These are phyloP conservation scores for Pinus tabuliformis DNA, from an alignment of 75 land plant genomes.

Conservation along the genomic window DNA sequence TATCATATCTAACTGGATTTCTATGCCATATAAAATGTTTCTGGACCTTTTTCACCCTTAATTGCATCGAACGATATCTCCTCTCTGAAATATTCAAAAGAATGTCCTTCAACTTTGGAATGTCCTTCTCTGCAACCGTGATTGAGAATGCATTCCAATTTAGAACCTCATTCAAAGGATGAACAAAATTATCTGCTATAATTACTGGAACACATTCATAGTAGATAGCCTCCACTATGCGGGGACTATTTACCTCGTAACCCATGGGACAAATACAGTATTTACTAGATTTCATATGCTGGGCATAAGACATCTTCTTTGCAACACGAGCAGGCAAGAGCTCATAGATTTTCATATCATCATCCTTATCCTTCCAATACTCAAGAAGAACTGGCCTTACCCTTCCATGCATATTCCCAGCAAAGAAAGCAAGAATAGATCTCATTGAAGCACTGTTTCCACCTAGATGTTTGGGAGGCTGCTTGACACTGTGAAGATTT, in stretches of 20 bases:
- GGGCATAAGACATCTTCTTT: conserved; percentile 31
- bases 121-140: conserved; percentile 65
- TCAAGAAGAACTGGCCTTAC: conserved; percentile 64
- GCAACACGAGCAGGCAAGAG: conserved; percentile 24
- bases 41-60: conserved; percentile 57
- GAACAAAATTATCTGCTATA: conserved; percentile 73
- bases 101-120: conserved; percentile 69
- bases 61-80: conserved; percentile 53
- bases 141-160: conserved; percentile 79
- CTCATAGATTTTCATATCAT: conserved; percentile 49
- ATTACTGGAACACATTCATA: conserved; percentile 68
- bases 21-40: conserved; percentile 75
- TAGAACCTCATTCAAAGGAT: conserved; percentile 61
- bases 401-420: conserved; percentile 76
- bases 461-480: conserved; percentile 50
- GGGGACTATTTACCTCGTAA: conserved; percentile 66
- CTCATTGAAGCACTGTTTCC: conserved; percentile 53
- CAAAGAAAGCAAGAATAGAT: conserved; percentile 76
- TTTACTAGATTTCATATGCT: conserved; percentile 67
- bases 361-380: conserved; percentile 54
- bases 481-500: conserved; percentile 29
- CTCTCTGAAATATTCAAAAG: conserved; percentile 45
- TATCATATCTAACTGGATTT: not conserved
- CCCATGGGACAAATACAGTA: conserved; percentile 68
- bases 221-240: conserved; percentile 61